These are phyloP conservation scores for Haplosporangium sp. DNA, from an alignment of 371 early-diverging fungal genomes.

Conservation along the genomic window DNA sequence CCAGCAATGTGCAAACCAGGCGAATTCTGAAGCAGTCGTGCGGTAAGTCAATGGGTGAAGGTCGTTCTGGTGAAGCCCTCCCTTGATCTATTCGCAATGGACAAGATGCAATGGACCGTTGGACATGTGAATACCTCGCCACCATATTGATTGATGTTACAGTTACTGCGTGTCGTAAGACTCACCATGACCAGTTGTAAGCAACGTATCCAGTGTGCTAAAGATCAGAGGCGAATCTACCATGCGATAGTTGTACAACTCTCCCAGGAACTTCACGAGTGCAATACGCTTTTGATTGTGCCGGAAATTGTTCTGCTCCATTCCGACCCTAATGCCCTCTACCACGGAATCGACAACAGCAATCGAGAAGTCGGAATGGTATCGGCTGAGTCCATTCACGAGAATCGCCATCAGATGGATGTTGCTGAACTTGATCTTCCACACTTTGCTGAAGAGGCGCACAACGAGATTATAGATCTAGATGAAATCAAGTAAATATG, in stretches of 20 bases:
- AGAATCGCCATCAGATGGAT: constrained; percentile 86
- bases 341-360: constrained; percentile 85
- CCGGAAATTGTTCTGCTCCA: constrained; percentile 91
- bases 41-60: constrained; percentile 81
- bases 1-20: constrained; percentile 87
- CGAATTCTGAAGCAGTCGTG: constrained; percentile 95
- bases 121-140: background rate
- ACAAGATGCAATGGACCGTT: background rate
- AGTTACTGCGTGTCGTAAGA: background rate
- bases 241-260: constrained; percentile 89
- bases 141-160: too few species aligned
- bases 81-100: constrained; percentile 69
- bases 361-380: constrained; percentile 90
- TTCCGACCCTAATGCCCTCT: constrained; percentile 89
- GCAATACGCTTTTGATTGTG: constrained; percentile 92
- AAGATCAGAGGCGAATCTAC: constrained; percentile 86
- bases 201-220: constrained; percentile 84
- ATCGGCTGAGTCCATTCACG: constrained; percentile 78
- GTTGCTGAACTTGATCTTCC: constrained; percentile 93
- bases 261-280: constrained; percentile 86
- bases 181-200: constrained; percentile 88
- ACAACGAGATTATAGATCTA: constrained; percentile 48
- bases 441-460: constrained; percentile 84
- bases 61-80: constrained; percentile 73
- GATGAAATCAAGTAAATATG: background rate